Base-by-base conservation (phyloP, 352 stramenopile species). In the Phytopythium kandeliae region DNA sequence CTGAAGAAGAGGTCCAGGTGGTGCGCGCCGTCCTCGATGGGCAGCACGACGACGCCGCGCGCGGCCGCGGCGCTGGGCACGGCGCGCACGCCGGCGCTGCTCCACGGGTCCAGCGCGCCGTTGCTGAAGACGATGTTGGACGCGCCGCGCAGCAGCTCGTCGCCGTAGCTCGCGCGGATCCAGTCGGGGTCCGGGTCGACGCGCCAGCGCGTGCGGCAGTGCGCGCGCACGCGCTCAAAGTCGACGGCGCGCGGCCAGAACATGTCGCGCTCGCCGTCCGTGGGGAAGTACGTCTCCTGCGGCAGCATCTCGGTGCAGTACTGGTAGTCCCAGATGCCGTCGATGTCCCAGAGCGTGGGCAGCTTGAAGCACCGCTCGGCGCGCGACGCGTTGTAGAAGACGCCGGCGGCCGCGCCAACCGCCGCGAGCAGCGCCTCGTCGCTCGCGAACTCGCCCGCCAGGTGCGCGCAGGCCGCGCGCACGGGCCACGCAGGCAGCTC, bases 111-210 rank as follows among this genome's bases (percentile, higher is more conserved):
- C 6, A 97, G 62, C 16, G 93, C 62, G 15, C 95, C 95, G 63
- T 98, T 97, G 48, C 86, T 97, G 49, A 98, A 98, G 16, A 98
- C 84, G 51, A 98, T 98, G 55, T 98, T 98, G 30, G 89, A 97
- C 22, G 73, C 75, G 8, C 57, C 69, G 2, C 69, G 62, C 28
- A 95, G 51, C 35, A 67, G 45, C 17, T 57, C 61, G 44, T 91
- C 83, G 26, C 86, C 86, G 52, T 92, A 96, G 47, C 63, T 78
- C 30, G 84, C 69, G 36, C 79, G 80, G 46, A 92, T 89, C 58
- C 73, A 87, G 40, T 86, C 47, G n/a, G 80, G 74, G 34, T 92
- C 69, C 0, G 86, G 86, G 10, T 70, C 85, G 25, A 73, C 74
- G 47, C 72, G 52, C 80, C 80, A 96, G 28, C 64, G 66, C 15